A percentile compares a stretch with the other conserved stretches of the same genome.
phyloP scores from a whole-genome alignment of 495 filamentous ascomycete species.

The Xylaria castorea region DNA sequence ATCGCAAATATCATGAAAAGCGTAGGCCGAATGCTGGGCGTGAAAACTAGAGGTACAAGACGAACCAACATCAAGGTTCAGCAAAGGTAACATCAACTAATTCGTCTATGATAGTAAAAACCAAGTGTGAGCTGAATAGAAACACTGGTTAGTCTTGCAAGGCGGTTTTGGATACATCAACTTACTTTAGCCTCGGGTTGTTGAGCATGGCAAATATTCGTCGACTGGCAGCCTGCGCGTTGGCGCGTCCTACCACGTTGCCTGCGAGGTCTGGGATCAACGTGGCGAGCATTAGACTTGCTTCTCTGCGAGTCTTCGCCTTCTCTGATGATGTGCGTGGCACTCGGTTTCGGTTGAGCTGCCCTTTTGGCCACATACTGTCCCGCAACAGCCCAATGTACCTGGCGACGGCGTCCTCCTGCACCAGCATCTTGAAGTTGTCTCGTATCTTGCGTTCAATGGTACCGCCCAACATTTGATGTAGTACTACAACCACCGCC shows the following conservation, averaged over 20 bases:
- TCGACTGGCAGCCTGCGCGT: slow-evolving; percentile 82
- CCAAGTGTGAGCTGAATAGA: slow-evolving; percentile 69
- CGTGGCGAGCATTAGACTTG: slow-evolving; percentile 79
- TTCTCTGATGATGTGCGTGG: slow-evolving; percentile 71
- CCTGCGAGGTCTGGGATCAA: slow-evolving; percentile 82
- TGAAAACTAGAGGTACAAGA: neutral
- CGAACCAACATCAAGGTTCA: slow-evolving; percentile 38
- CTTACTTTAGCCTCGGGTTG: slow-evolving; percentile 74
- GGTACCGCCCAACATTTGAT: slow-evolving; percentile 84
- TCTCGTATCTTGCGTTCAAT: slow-evolving; percentile 95
- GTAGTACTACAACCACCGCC: slow-evolving; percentile 91
- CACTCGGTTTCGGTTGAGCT: slow-evolving; percentile 54
- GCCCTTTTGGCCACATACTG: slow-evolving; percentile 80
- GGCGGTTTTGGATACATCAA: slow-evolving; percentile 12
- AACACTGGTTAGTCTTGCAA: neutral
- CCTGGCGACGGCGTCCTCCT: slow-evolving; percentile 78
- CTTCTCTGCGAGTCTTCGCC: slow-evolving; percentile 73
- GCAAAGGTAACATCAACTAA: slow-evolving; percentile 76
- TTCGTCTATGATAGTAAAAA: slow-evolving; percentile 82
- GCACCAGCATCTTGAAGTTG: slow-evolving; percentile 67
- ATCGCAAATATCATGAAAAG: slow-evolving; percentile 22
- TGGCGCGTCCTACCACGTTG: slow-evolving; percentile 82
- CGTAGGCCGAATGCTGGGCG: neutral
- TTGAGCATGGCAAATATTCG: slow-evolving; percentile 84
- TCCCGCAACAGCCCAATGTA: slow-evolving; percentile 75